Base-by-base conservation (phyloP, 345 rosid genomes). In the Citrus sp. region DNA sequence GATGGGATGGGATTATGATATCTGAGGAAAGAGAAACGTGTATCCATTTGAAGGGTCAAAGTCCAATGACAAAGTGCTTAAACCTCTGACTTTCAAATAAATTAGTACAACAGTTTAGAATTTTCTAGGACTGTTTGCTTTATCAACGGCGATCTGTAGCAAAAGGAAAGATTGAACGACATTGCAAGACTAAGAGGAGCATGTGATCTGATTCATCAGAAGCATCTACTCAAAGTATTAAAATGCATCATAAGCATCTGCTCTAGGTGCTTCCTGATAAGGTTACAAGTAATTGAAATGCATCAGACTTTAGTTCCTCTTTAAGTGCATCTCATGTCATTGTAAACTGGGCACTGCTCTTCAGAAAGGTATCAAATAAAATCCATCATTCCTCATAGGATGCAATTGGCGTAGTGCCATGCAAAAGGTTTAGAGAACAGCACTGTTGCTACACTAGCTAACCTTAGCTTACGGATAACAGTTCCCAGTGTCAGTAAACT, bases 381-480 rank as follows among this genome's bases (percentile, higher is more conserved):
- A 68, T 68, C 30, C 37, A 54, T 22, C 40, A 9, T 55, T 71
- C 19, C 61, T 19, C 62, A 71, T 54, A 24, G 3, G 30, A 67
- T 14, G 63, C 73, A 49, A 71, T n/a, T 37, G 9, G 12, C 32
- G 14, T 49, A 59, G 40, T 59, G 16, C 27, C 27, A 49, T 28
- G 27, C 61, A 22, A 58, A 56, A 72, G 27, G 65, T 42, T 35
- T 55, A 58, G 46, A 56, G 68, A 40, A 42, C 25, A 71, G 40
- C 65, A 65, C 24, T 40, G 0, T 40, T 7, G 60, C 21, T 14
- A 46, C 30, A 67, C 21, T 68, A 55, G 79, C 93, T 81, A 84
- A 94, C 97, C 99, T 96, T 83, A 96, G 88, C 85, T 96, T 94
- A 76, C 98, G 95, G 75, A 96, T 89, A 68, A 96, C 98, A 79